Percentiles rank a stretch among this genome's conserved stretches.
Evolutionary conservation across 73 alveolate genomes (phyloP).

Genomic region (Uronychia setigera): DNA sequence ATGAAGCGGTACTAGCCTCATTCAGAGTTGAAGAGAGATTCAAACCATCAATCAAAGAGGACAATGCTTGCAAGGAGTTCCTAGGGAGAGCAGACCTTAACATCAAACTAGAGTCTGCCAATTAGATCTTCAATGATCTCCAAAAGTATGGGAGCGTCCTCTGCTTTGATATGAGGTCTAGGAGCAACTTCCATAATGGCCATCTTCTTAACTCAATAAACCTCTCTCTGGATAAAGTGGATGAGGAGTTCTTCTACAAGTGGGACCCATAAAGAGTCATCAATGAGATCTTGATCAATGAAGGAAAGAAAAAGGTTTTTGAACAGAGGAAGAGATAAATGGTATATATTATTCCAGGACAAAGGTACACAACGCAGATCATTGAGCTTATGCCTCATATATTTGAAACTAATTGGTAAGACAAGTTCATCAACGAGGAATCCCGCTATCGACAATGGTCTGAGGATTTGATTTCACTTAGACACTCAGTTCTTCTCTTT

Average conservation of each 20-base stretch:
- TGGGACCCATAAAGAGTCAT: conserved; percentile 20
- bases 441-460: neutral
- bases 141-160: conserved; percentile 34
- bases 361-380: conserved; percentile 22
- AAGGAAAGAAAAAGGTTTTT: conserved; percentile 17
- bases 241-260: conserved; percentile 38
- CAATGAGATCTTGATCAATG: conserved; percentile 9
- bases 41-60: neutral
- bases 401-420: conserved; percentile 15
- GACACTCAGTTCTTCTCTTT: conserved; percentile 49
- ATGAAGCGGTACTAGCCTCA: neutral
- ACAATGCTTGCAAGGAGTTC: neutral
- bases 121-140: conserved; percentile 19
- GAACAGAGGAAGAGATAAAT: conserved; percentile 32
- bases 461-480: conserved; percentile 40
- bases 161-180: conserved; percentile 47
- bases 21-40: neutral
- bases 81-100: conserved; percentile 3
- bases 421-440: neutral
- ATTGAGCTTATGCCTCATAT: conserved; percentile 23
- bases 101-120: conserved; percentile 17
- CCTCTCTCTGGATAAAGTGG: conserved; percentile 43
- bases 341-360: conserved; percentile 42
- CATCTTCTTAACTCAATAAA: conserved; percentile 49
- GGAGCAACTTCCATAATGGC: conserved; percentile 5